Evolutionary conservation across 2,329 filamentous ascomycete species (phyloP).

Genomic region (Colletotrichum sp.): DNA sequence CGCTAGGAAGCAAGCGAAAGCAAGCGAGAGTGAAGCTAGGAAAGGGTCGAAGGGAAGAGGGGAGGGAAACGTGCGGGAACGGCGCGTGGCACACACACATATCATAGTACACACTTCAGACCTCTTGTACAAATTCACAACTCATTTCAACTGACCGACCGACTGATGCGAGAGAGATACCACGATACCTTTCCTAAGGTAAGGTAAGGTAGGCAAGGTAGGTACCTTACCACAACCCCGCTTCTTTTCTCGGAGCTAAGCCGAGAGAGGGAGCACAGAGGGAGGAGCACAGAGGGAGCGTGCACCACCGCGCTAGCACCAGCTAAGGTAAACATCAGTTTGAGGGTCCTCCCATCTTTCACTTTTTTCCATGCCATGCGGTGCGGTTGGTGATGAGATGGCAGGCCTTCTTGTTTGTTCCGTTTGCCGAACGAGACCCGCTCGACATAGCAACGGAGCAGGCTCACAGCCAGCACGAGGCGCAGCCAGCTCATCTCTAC

Average conservation of each 20-base stretch:
- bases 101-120: too few species aligned
- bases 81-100: not conserved
- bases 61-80: not conserved
- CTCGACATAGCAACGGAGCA: not conserved
- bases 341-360: not conserved
- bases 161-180: too few species aligned
- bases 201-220: too few species aligned
- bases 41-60: not conserved
- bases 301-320: not conserved
- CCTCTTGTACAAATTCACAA: too few species aligned
- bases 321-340: not conserved
- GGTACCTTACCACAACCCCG: not conserved
- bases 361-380: not conserved
- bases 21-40: not conserved
- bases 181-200: too few species aligned
- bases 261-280: not conserved
- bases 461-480: not conserved
- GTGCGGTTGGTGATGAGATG: not conserved
- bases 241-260: not conserved
- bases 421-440: not conserved
- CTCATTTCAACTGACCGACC: too few species aligned
- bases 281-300: not conserved
- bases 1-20: constrained; percentile 17
- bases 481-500: not conserved
- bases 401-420: too few species aligned